phyloP scores from a whole-genome alignment of 2,329 filamentous ascomycete species.

The Aspergillus sp. region DNA sequence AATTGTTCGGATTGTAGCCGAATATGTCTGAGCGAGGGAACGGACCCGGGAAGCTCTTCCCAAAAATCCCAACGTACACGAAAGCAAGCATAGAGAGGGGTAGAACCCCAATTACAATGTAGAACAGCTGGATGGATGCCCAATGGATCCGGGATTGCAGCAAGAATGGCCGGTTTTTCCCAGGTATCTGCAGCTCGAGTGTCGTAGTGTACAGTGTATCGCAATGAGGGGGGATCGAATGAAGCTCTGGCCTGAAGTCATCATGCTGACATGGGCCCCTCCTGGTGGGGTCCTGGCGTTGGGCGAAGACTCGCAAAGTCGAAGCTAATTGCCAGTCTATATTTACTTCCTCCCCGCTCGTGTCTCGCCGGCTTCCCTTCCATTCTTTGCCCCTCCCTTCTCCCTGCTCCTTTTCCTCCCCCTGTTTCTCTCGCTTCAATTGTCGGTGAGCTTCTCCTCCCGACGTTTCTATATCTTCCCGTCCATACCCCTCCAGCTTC shows the following conservation, averaged over 20 bases:
- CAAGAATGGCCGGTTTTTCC: not conserved
- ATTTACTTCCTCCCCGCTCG: slow-evolving; percentile 13
- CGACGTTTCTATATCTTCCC: not conserved
- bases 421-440: not conserved
- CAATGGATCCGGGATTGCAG: not conserved
- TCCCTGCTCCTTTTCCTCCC: slow-evolving; percentile 11
- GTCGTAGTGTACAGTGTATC: not conserved
- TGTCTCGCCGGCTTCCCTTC: slow-evolving; percentile 16
- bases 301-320: not conserved
- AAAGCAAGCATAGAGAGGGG: not conserved
- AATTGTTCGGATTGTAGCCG: slow-evolving; percentile 57
- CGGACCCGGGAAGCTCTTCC: not conserved
- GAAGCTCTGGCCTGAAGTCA: not conserved
- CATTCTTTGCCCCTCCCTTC: slow-evolving; percentile 10
- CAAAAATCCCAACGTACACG: no score
- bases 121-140: slow-evolving; percentile 2
- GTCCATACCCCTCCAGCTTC: not conserved
- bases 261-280: not conserved
- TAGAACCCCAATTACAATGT: not conserved
- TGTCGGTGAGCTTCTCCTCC: slow-evolving; percentile 9
- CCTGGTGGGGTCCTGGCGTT: not conserved
- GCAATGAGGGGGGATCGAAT: not conserved
- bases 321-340: slow-evolving; percentile 1
- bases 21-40: not conserved
- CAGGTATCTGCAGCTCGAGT: not conserved